Evolutionary conservation across 129 eudicot genomes (phyloP), one percentile per base, ranked within the genome.

Genomic region (Helianthus tuberosus): DNA sequence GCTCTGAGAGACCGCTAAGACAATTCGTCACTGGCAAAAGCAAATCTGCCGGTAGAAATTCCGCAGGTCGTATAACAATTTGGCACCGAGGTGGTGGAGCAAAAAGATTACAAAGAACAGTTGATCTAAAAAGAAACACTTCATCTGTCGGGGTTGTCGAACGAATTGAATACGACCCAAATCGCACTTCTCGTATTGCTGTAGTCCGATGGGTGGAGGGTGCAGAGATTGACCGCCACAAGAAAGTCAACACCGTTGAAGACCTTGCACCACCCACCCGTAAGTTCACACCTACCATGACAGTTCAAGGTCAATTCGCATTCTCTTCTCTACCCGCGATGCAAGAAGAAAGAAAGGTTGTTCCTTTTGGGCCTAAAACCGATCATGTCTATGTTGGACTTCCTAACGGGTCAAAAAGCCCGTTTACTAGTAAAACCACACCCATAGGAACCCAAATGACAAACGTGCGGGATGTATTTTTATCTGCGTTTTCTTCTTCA

Each of bases 71-170:
- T 55, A 88, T 88, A 16, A 85, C 88, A 20, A 77, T 66, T 44
- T 89, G 66, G 50, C 95, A 89, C 79, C 87, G 84, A 52, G 89
- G 91, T 29, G 90, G 91, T 74, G 96, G 96, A 50, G 75, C 89
- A 36, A 89, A 89, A 71, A 65, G 89, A 71, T 59, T 80, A 51
- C 84, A 86, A 44, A 79, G 87, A 50, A 84, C 52, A 23, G 66
- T 89, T 49, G 91, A 89, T 72, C 53, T 89, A 55, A 86, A 89
- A 59, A 76, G 91, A 23, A 86, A 73, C 79, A 83, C 83, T 61
- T 76, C 91, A 39, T 80, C 89, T 13, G 64, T 84, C 35, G 89
- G 96, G 38, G 53, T 86, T 8, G 89, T 89, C 13, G 89, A 89
- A 73, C 67, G 88, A 51, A 83, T 89, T 15, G 91, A 89, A 53